Conservation (phyloP, 2,329 filamentous ascomycete species). For the Penicillium expansum region DNA sequence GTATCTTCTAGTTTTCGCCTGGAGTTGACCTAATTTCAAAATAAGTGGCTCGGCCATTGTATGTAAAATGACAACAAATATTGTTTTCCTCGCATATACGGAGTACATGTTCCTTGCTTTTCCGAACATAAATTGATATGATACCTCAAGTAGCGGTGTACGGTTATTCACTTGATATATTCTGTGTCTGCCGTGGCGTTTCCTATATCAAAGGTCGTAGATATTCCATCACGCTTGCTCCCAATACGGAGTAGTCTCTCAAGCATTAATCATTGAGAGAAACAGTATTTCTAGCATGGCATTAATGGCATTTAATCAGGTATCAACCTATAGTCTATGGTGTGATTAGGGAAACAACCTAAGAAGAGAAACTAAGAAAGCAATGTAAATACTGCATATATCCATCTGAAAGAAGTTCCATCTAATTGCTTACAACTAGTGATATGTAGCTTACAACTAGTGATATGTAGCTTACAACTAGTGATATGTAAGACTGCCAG, state of each 20-base stretch:
- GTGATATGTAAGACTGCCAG: background rate
- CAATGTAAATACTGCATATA: background rate
- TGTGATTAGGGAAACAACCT: background rate
- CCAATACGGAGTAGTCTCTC: background rate
- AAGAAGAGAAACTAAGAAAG: background rate
- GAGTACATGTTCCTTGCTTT: background rate
- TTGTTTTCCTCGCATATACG: background rate
- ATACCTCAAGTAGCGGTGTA: background rate
- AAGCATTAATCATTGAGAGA: background rate
- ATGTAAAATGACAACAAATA: slow-evolving; percentile 13
- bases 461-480: background rate
- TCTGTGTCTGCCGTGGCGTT: background rate
- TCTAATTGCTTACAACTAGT: background rate
- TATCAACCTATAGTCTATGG: background rate
- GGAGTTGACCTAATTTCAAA: slow-evolving; percentile 10
- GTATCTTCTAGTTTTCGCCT: slow-evolving; percentile 9
- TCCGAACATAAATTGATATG: background rate
- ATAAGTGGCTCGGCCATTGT: slow-evolving; percentile 9
- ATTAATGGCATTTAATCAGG: background rate
- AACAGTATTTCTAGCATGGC: background rate
- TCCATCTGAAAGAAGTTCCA: background rate
- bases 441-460: background rate
- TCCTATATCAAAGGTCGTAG: background rate
- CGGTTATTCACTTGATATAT: background rate
- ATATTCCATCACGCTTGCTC: background rate